These are phyloP conservation scores for Beta corolliflora DNA, from an alignment of 179 eudicot genomes.

Conservation along the genomic window DNA sequence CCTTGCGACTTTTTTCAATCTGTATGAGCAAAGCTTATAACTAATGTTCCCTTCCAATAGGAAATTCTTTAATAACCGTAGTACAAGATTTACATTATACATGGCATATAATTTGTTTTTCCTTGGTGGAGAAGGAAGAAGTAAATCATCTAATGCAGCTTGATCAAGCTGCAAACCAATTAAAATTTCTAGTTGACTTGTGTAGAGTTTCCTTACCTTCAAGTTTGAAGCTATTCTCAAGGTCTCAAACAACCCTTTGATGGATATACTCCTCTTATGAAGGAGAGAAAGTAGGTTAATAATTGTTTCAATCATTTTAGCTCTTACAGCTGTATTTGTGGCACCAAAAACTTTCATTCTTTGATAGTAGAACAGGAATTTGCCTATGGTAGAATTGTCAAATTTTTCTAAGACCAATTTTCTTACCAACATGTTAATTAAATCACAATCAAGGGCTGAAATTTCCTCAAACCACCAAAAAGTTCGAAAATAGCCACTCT, in stretches of 20 bases:
- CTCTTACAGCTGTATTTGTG: conserved; percentile 11
- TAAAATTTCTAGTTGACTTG: conserved; percentile 27
- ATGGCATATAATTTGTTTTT: conserved; percentile 9
- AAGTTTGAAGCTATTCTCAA: conserved; percentile 34
- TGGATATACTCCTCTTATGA: conserved; percentile 32
- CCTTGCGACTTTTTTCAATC: conserved; percentile 36
- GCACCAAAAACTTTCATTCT: conserved; percentile 21
- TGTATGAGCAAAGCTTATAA: conserved; percentile 30
- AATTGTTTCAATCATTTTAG: conserved; percentile 24
- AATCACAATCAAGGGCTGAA: conserved; percentile 21
- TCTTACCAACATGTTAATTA: conserved; percentile 34
- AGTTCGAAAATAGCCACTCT: conserved; percentile 7
- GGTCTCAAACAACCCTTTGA: conserved; percentile 36
- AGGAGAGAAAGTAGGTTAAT: conserved; percentile 31
- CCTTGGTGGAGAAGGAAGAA: conserved; percentile 29
- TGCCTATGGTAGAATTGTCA: conserved; percentile 32
- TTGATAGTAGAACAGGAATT: conserved; percentile 38
- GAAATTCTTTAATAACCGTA: conserved; percentile 36
- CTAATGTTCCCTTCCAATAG: conserved; percentile 21
- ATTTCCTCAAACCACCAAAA: conserved; percentile 48
- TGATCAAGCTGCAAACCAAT: conserved; percentile 42
- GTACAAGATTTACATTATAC: conserved; percentile 36
- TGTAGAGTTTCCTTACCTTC: conserved; percentile 22
- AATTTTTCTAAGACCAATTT: conserved; percentile 38
- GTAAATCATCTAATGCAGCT: conserved; percentile 39